Base-by-base conservation (phyloP, 805 yeast species). In the Candida jianshihensis region DNA sequence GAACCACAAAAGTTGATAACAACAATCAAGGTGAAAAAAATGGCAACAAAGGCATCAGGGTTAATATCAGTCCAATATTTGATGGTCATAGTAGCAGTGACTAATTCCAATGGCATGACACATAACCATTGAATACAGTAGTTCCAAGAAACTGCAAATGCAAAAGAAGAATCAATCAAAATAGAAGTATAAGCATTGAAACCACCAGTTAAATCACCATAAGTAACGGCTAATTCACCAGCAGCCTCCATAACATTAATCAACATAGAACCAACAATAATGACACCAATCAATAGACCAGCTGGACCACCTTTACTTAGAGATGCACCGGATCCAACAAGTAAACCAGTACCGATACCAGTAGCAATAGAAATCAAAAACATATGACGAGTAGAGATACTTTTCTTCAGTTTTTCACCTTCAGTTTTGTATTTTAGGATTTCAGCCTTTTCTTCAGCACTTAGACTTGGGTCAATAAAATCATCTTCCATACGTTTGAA, bases 281-380 rank as follows among this genome's bases (percentile, higher is more conserved):
- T 63, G 52, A 73, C 77, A 24, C 84, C 78, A 27, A 80, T 66
- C 32, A 81, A 60, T 31, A 73, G 44, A 33, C 72, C 73, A 12
- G 73, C 84, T 4, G 88, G 86, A 21, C 88, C 88, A 43, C 81
- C 81, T 12, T 62, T 57, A 22, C 59, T 53, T 44, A 82, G 65
- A 3, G 82, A 71, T 15, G 63, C 58, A 27, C 86, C 87, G 12
- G 77, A 64, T 47, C 88, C 87, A 34, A 82, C 78, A 44, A 82
- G 74, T 38, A 81, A 59, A 54, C 90, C 89, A 3, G 87, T 78
- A 46, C 90, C 90, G 34, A 81, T 75, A 46, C 81, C 75, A 24
- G 86, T 82, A 22, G 86, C 86, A 29, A 82, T 69, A 27, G 87
- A 80, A 47, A 82, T 80, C 80, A 83, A 73, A 41, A 78, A 75